Evolutionary conservation across 768 basidiomycete genomes (phyloP).

Genomic region (Panellus pusillus): DNA sequence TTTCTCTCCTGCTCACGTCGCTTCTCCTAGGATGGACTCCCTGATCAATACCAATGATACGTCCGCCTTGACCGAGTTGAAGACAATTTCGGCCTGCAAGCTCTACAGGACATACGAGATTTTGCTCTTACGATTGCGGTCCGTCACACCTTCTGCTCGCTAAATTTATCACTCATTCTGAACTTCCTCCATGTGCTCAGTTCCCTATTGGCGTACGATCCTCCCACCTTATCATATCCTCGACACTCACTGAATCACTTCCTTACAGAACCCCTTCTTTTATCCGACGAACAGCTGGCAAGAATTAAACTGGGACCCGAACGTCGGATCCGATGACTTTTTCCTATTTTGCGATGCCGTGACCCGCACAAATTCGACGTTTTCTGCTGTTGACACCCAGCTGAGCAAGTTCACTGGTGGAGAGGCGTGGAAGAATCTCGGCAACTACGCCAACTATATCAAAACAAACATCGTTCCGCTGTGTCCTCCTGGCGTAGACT

Average conservation of each 20-base stretch:
- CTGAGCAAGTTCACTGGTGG: constrained; percentile 14
- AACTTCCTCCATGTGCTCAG: constrained; percentile 6
- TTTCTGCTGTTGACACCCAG: constrained; percentile 10
- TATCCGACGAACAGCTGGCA: constrained; percentile 12
- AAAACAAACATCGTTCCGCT: constrained; percentile 8
- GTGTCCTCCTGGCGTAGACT: constrained; percentile 10
- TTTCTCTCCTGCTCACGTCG: not conserved
- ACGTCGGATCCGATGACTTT: constrained; percentile 8
- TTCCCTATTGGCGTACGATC: constrained; percentile 16
- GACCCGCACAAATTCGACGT: constrained; percentile 9
- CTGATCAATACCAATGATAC: constrained; percentile 12
- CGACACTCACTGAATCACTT: not conserved
- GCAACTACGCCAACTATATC: constrained; percentile 16
- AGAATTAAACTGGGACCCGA: constrained; percentile 16
- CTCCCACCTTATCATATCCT: constrained; percentile 9
- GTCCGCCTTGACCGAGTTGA: constrained; percentile 1
- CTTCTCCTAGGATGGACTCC: constrained; percentile 11
- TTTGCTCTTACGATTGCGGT: constrained; percentile 12
- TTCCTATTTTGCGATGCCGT: constrained; percentile 13
- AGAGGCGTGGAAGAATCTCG: constrained; percentile 10
- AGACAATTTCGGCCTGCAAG: constrained; percentile 9
- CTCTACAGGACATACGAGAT: constrained; percentile 12
- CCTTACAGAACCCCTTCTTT: constrained; percentile 9
- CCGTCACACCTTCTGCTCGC: not conserved
- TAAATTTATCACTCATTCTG: constrained; percentile 6